These are phyloP conservation scores for Ampelomyces quisqualis DNA, from an alignment of 2,329 filamentous ascomycete genomes.

Conservation along the genomic window DNA sequence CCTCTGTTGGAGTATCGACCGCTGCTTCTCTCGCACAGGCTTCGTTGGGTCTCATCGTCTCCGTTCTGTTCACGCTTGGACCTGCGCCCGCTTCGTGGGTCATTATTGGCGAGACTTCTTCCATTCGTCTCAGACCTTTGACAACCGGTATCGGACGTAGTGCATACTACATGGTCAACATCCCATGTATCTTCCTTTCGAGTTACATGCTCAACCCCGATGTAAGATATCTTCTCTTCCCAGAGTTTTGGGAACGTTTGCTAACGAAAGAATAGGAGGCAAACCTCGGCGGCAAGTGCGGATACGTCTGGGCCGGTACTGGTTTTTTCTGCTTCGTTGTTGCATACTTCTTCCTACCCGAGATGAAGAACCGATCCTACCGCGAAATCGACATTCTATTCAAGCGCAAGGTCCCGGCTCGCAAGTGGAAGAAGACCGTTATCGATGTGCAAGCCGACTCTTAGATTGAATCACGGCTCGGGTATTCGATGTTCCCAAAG, in stretches of 20 bases:
- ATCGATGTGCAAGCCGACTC: constrained; percentile 63
- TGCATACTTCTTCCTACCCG: constrained; percentile 55
- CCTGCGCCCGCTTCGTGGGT: constrained; percentile 66
- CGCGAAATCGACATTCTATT: constrained; percentile 54
- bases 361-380: constrained; percentile 55
- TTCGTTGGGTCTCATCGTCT: constrained; percentile 64
- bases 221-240: constrained; percentile 15
- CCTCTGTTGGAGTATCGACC: constrained; percentile 48
- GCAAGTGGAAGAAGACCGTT: constrained; percentile 57
- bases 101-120: constrained; percentile 67
- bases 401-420: constrained; percentile 53
- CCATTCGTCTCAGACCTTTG: constrained; percentile 64
- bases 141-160: constrained; percentile 66
- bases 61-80: constrained; percentile 63
- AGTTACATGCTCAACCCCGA: constrained; percentile 62
- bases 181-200: constrained; percentile 65
- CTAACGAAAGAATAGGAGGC: constrained; percentile 60
- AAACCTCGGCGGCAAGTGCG: constrained; percentile 46
- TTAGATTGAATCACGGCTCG: constrained; percentile 44
- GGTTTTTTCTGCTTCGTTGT: constrained; percentile 56
- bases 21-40: constrained; percentile 58
- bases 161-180: constrained; percentile 64
- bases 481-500: too few species aligned
- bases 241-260: constrained; percentile 57
- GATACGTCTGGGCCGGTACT: constrained; percentile 45